Percentiles rank a stretch among this genome's conserved stretches.
phyloP scores from a whole-genome alignment of 257 asterid species.

The Cruciata laevipes region DNA sequence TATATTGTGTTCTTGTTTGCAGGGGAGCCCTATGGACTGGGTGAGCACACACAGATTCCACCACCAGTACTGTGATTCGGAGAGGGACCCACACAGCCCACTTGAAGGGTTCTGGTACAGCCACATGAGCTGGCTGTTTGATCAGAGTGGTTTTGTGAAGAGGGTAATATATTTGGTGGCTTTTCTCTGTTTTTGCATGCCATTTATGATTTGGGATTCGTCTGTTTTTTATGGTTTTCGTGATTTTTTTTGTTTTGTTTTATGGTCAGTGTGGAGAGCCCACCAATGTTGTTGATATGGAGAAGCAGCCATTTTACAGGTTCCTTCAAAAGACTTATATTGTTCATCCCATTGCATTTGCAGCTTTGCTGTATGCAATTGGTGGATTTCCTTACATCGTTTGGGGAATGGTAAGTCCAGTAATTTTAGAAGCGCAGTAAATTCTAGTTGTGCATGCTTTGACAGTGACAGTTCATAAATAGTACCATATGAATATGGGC shows the following conservation, averaged over 20 bases:
- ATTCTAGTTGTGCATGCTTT: neutral
- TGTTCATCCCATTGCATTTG: conserved; percentile 56
- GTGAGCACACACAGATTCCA: conserved; percentile 88
- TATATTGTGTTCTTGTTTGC: neutral
- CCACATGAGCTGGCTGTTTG: conserved; percentile 78
- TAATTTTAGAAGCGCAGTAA: neutral
- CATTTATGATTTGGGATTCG: neutral
- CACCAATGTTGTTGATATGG: conserved; percentile 66
- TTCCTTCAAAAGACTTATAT: conserved; percentile 44
- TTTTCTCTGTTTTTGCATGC: neutral
- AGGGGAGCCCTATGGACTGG: conserved; percentile 85
- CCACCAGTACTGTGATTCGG: conserved; percentile 77
- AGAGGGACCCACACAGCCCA: conserved; percentile 77
- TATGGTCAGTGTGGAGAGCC: conserved; percentile 42
- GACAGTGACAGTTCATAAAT: neutral
- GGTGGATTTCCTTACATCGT: conserved; percentile 77
- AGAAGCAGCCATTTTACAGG: conserved; percentile 60
- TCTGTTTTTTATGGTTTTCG: neutral
- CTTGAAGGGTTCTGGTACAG: conserved; percentile 80
- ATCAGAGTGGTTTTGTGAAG: conserved; percentile 29
- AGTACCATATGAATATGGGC: neutral
- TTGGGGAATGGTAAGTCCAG: conserved; percentile 73
- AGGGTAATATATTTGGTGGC: no score
- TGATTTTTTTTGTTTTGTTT: neutral
- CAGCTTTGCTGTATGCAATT: conserved; percentile 46